A percentile compares a stretch with the other conserved stretches of the same genome.
These are phyloP conservation scores for Saccharomycopsis sp. DNA, from an alignment of 805 yeast genomes.

Conservation along the genomic window DNA sequence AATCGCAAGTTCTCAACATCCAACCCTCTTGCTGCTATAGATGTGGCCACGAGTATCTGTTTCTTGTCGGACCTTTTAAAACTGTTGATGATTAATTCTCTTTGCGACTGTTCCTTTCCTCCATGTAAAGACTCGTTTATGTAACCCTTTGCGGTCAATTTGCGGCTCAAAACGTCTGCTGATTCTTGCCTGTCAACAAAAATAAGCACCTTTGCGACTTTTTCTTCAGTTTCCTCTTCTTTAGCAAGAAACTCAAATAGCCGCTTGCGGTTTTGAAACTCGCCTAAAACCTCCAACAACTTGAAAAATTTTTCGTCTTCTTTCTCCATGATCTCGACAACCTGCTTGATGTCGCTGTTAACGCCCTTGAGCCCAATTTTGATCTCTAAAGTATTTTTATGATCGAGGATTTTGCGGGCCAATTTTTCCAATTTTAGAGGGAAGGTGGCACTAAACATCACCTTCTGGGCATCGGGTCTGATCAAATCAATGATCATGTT, in stretches of 20 bases:
- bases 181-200: slow-evolving; percentile 86
- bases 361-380: slow-evolving; percentile 79
- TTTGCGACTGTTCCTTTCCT: slow-evolving; percentile 80
- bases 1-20: slow-evolving; percentile 82
- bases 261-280: slow-evolving; percentile 19
- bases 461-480: slow-evolving; percentile 83
- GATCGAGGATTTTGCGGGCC: slow-evolving; percentile 54
- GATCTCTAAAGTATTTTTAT: slow-evolving; percentile 58
- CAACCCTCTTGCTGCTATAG: slow-evolving; percentile 90
- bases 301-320: slow-evolving; percentile 50
- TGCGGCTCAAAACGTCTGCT: slow-evolving; percentile 65
- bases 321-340: slow-evolving; percentile 50
- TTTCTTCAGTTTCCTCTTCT: slow-evolving; percentile 22
- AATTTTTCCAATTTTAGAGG: slow-evolving; percentile 71
- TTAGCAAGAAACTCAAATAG: slow-evolving; percentile 22
- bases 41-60: slow-evolving; percentile 75
- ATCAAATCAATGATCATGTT: slow-evolving; percentile 67
- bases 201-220: slow-evolving; percentile 52
- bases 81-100: slow-evolving; percentile 65
- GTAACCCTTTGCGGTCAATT: slow-evolving; percentile 46
- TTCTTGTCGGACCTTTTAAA: slow-evolving; percentile 56
- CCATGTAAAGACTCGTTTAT: slow-evolving; percentile 77
- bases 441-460: slow-evolving; percentile 90
- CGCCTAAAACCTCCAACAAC: slow-evolving; percentile 50
- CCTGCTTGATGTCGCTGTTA: slow-evolving; percentile 72